phyloP scores from a whole-genome alignment of 106 monocot genomes.

The Acorus gramineus region DNA sequence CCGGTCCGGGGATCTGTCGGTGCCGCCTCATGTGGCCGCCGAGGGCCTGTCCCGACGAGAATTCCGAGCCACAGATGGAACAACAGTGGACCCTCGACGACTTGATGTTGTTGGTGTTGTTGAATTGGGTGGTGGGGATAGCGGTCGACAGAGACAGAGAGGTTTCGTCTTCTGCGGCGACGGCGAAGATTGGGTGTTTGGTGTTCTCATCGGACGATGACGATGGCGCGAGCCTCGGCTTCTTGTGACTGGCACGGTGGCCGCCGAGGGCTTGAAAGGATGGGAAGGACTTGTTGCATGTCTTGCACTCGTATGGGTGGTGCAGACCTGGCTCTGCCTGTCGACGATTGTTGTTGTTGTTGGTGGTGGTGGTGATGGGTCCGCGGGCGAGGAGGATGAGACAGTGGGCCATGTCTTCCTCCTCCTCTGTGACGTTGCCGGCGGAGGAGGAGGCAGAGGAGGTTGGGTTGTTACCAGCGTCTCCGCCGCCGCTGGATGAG shows the following conservation, averaged over 20 bases:
- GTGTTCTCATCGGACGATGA: no score
- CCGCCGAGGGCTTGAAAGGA: not conserved
- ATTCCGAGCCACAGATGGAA: conserved; percentile 33
- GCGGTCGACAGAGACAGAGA: no score
- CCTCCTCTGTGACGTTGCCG: conserved; percentile 6
- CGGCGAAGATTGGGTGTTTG: no score
- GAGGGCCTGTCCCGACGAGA: conserved; percentile 37
- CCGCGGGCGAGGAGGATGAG: conserved; percentile 18
- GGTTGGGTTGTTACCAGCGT: no score
- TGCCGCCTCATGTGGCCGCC: conserved; percentile 53
- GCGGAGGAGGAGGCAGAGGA: no score
- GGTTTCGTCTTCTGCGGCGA: no score
- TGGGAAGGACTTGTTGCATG: not conserved
- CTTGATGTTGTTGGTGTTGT: no score
- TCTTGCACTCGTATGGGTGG: not conserved
- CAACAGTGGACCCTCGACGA: conserved; percentile 28
- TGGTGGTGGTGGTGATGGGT: not conserved
- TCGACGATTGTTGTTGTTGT: not conserved
- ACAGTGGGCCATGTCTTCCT: conserved; percentile 23
- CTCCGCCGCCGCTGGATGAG: no score
- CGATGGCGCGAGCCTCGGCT: not conserved
- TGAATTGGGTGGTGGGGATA: no score
- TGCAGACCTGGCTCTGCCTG: no score
- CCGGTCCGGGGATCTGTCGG: conserved; percentile 5
- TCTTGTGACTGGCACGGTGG: not conserved